phyloP scores from a whole-genome alignment of 305 asterid genomes.

The Plantago coronopus region DNA sequence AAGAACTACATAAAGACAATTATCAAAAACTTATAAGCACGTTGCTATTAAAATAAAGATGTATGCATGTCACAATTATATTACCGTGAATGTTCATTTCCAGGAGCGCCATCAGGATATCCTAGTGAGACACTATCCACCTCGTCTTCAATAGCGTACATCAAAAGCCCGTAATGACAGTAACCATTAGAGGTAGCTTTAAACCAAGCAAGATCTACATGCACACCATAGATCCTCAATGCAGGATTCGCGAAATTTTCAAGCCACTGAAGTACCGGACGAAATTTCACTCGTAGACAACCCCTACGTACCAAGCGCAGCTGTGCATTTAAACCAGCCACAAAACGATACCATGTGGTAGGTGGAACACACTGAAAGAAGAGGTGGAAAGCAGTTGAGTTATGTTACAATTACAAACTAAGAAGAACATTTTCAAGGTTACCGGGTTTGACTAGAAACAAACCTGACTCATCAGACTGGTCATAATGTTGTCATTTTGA shows the following conservation, averaged over 20 bases:
- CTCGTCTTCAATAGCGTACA: conserved; percentile 66
- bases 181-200: conserved; percentile 64
- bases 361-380: conserved; percentile 82
- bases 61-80: conserved; percentile 3
- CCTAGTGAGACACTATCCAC: conserved; percentile 38
- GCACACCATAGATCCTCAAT: conserved; percentile 56
- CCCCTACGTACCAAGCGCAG: conserved; percentile 88
- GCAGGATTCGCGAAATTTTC: conserved; percentile 85
- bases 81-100: conserved; percentile 61
- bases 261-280: conserved; percentile 74
- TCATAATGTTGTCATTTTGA: conserved; percentile 76
- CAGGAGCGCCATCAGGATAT: conserved; percentile 42
- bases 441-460: conserved; percentile 21
- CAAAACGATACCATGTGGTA: conserved; percentile 92
- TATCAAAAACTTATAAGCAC: background rate
- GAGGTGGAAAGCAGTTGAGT: conserved; percentile 17
- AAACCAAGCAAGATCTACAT: conserved; percentile 81
- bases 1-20: background rate
- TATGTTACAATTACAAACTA: conserved; percentile 2
- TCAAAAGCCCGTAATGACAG: conserved; percentile 75
- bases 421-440: conserved; percentile 15
- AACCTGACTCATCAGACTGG: conserved; percentile 99
- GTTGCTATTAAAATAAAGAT: background rate
- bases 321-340: conserved; percentile 96
- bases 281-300: conserved; percentile 62